Percentiles rank a stretch among this genome's conserved stretches.
Conservation (phyloP, 306 rosid genomes). For the Citrullus amarus region DNA sequence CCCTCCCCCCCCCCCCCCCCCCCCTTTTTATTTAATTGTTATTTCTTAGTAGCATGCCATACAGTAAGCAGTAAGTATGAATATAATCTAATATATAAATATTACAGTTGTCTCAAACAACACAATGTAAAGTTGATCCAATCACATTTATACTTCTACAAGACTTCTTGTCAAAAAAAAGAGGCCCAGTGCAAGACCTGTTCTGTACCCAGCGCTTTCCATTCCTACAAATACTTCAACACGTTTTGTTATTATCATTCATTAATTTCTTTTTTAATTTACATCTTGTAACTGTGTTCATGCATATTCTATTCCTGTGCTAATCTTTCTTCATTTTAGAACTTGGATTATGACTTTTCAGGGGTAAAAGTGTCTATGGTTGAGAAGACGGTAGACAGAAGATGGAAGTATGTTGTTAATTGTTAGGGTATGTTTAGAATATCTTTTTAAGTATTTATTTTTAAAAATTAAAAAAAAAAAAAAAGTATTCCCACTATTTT, state of each 20-base stretch:
- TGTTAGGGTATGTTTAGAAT: neutral
- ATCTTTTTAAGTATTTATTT: no score
- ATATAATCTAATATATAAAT: neutral
- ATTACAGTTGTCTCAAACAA: neutral
- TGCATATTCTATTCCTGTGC: neutral
- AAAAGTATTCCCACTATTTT: no score
- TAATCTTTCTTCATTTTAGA: neutral
- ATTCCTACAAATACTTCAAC: neutral
- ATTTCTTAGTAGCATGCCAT: neutral
- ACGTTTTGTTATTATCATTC: neutral
- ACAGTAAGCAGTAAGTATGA: neutral
- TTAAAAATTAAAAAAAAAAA: no score
- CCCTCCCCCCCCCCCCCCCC: neutral
- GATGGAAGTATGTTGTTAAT: neutral
- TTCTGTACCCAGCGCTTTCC: neutral
- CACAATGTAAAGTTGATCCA: constrained; percentile 3
- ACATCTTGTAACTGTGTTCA: neutral
- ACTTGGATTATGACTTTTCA: neutral
- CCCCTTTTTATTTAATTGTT: neutral
- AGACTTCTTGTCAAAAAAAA: neutral
- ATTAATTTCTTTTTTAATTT: neutral
- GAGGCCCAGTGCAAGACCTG: neutral
- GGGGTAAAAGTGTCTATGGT: neutral
- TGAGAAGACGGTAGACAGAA: no score
- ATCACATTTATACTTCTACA: constrained; percentile 3